Evolutionary conservation across 306 rosid genomes (phyloP).

Genomic region (Casuarina cunninghamiana): DNA sequence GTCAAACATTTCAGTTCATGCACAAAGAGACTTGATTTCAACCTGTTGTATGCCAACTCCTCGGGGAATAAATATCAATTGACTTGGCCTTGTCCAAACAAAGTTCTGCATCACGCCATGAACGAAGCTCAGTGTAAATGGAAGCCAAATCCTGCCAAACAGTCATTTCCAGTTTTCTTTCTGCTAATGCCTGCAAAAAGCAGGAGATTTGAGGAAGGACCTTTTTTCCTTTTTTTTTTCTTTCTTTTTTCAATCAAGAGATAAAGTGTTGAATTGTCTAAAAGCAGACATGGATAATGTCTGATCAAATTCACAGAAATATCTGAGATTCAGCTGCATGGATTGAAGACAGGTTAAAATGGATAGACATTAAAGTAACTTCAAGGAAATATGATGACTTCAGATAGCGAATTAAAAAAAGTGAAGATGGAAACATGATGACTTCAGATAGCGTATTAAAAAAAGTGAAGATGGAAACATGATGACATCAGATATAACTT

Average conservation of each 20-base stretch:
- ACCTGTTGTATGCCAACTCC: conserved; percentile 78
- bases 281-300: background rate
- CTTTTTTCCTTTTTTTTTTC: background rate
- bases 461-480: background rate
- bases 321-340: background rate
- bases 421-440: background rate
- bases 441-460: background rate
- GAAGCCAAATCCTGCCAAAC: conserved; percentile 83
- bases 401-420: too few species aligned
- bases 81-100: conserved; percentile 66
- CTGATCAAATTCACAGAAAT: background rate
- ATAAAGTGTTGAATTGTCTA: conserved; percentile 1
- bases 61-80: conserved; percentile 55
- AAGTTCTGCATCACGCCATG: conserved; percentile 74
- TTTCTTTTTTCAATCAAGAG: conserved; percentile 5
- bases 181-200: conserved; percentile 51
- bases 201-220: conserved; percentile 9
- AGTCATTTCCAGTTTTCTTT: conserved; percentile 56
- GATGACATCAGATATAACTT: background rate
- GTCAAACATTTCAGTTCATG: background rate
- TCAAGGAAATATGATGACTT: background rate
- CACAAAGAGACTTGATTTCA: conserved; percentile 13
- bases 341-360: background rate
- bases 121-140: conserved; percentile 57
- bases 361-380: conserved; percentile 1